These are phyloP conservation scores for Lagenidium giganteum DNA, from an alignment of 352 stramenopile species.

Conservation along the genomic window DNA sequence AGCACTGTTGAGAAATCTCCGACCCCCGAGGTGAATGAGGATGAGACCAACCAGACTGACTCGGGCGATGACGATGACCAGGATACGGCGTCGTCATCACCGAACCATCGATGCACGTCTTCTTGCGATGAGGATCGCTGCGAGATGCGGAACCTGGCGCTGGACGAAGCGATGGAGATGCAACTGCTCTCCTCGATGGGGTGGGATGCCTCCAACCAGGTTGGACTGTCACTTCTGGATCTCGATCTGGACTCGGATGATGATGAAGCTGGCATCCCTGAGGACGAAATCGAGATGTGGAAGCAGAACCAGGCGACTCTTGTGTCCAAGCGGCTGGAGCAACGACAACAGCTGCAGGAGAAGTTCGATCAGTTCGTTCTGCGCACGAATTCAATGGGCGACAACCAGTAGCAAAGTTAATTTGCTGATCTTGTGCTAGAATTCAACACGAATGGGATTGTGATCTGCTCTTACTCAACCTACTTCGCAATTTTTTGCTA, in stretches of 20 bases:
- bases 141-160: constrained; percentile 33
- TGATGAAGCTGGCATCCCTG: constrained; percentile 73
- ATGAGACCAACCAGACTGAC: constrained; percentile 33
- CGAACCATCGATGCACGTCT: constrained; percentile 47
- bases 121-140: constrained; percentile 52
- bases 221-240: constrained; percentile 53
- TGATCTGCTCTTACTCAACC: no score
- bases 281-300: constrained; percentile 84
- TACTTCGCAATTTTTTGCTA: no score
- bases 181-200: constrained; percentile 82
- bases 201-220: constrained; percentile 64
- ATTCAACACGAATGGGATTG: no score
- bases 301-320: constrained; percentile 77
- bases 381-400: constrained; percentile 46
- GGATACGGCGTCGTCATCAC: no score
- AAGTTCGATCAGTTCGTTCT: constrained; percentile 82
- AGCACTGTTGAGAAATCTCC: no score
- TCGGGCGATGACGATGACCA: constrained; percentile 25
- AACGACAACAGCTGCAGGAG: constrained; percentile 82
- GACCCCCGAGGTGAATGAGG: constrained; percentile 23
- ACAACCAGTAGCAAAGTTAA: no score
- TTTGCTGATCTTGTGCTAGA: no score
- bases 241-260: constrained; percentile 73
- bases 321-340: constrained; percentile 66
- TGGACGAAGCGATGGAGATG: constrained; percentile 72